Base-by-base conservation (phyloP, 2,329 filamentous ascomycete species). In the Fusarium keratoplasticum region DNA sequence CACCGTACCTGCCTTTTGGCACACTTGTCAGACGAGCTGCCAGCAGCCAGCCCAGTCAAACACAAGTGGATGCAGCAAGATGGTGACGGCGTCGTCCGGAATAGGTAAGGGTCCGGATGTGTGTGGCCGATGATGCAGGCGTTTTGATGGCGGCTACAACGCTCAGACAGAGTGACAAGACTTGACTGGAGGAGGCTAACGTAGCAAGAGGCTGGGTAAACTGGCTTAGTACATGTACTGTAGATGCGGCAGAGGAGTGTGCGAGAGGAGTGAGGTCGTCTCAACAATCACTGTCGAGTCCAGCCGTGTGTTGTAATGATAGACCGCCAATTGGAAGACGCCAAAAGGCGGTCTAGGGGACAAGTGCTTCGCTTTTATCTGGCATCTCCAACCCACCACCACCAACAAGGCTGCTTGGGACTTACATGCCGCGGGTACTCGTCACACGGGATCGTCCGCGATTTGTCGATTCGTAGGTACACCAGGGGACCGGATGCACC, bases 281-380 rank as follows among this genome's bases (percentile, higher is more conserved):
- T 54, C 44, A 57, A 66, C 59, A 73, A 72, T 33, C 57, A 61
- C 64, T 69, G 33, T 47, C 35, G 54, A 27, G 18, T 54, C 59
- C 66, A 61, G 36, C 52, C 50, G 55, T 59, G 66, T 76, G 70
- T 78, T 72, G 77, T 79, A 81, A 81, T 81, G 66, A 74, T 77
- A 64, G 66, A 64, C 73, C 73, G 77, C 79, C 79, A 80, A 81
- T 81, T 81, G 80, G 80, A 80, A 80, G 79, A 78, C 61, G 40
- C 27, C 55, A 74, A 79, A 75, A 72, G 66, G 77, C 77, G 77
- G 77, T 79, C 77, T 79, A 76, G 69, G 33, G 31, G 31, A 40
- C 29, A 25, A 35, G 38, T 42, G 52, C 58, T 61, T 67, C 29
- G 50, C 13, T 29, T 68, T 47, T 35, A 65, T 71, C 70, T 74